Base-by-base conservation (phyloP, 2,329 filamentous ascomycete genomes). In the Aspergillus carbonarius region DNA sequence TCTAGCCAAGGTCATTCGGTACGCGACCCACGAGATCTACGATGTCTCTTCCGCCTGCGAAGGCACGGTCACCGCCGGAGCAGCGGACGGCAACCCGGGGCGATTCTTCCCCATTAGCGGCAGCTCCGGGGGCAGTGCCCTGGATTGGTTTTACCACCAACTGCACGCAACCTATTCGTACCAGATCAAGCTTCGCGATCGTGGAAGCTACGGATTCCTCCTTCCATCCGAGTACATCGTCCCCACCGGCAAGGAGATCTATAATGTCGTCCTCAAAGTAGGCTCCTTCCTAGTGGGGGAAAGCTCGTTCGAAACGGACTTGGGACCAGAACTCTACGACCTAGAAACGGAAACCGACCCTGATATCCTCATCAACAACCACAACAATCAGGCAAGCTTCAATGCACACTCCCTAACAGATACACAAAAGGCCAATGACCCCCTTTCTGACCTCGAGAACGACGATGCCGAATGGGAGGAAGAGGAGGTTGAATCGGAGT, bases 81-180 rank as follows among this genome's bases (percentile, higher is more conserved):
- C 70, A 25, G 47, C 74, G 48, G 35, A 54, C 10, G 59, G 68
- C 32, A 68, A 48, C 15, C 44, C 25, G 12, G 44, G 69, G 32
- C 54, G 60, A 13, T 60, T 78, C 5, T 76, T 80, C 20, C 80
- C 81, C 3, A 80, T 86, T 39, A 85, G 93, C 62, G 90, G 95
- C 71, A 84, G 84, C 0, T 86, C 88, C 3, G 93, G 93, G 39
- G 93, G 93, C 2, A 93, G 90, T 50, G 91, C 91, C 1, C 86
- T 98, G 42, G 95, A 98, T 75, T 98, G 91, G 87, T 96, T 99
- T 76, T 96, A 96, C 72, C 91, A 96, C 67, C 89, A 96, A 68
- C 77, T 98, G 61, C 81, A 83, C 48, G 90, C 93, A 17, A 87
- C 86, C 62, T 96, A 91, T 73, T 90, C 92, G 59, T 98, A 96